These are phyloP conservation scores for Mycena floridula DNA, from an alignment of 768 basidiomycete species.

Conservation along the genomic window DNA sequence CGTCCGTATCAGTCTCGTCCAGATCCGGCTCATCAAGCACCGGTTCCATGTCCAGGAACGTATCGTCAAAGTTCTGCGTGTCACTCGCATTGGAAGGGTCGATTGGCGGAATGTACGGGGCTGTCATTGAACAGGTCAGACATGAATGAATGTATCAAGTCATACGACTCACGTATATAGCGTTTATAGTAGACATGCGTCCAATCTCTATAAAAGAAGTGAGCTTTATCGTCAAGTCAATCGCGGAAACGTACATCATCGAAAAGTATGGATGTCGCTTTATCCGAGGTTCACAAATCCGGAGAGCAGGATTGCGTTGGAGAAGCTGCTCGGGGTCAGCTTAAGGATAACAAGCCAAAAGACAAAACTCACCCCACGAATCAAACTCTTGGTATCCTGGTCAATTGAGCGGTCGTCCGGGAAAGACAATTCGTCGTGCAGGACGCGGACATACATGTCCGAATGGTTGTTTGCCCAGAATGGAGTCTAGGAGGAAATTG, in stretches of 20 bases:
- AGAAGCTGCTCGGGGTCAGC: slow-evolving; percentile 52
- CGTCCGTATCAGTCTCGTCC: slow-evolving; percentile 63
- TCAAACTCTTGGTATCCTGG: slow-evolving; percentile 89
- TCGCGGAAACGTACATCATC: slow-evolving; percentile 62
- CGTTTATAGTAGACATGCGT: slow-evolving; percentile 91
- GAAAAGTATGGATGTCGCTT: slow-evolving; percentile 94
- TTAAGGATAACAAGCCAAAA: slow-evolving; percentile 2
- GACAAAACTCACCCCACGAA: slow-evolving; percentile 74
- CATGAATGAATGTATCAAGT: not conserved
- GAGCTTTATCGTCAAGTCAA: slow-evolving; percentile 9
- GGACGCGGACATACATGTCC: slow-evolving; percentile 90
- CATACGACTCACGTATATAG: slow-evolving; percentile 77
- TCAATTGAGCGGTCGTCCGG: slow-evolving; percentile 91
- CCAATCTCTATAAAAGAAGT: slow-evolving; percentile 64
- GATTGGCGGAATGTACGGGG: slow-evolving; percentile 90
- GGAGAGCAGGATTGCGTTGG: slow-evolving; percentile 85
- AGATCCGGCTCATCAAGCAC: slow-evolving; percentile 76
- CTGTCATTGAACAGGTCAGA: slow-evolving; percentile 28
- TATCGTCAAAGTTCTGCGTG: slow-evolving; percentile 96
- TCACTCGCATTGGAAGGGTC: slow-evolving; percentile 90
- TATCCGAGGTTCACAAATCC: slow-evolving; percentile 90
- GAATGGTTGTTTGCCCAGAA: slow-evolving; percentile 91
- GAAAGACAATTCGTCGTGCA: slow-evolving; percentile 87
- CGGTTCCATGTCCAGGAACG: slow-evolving; percentile 94
- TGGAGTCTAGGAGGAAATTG: slow-evolving; percentile 55